Percentiles rank a stretch among this genome's conserved stretches.
These are phyloP conservation scores for Arthroderma sp. DNA, from an alignment of 2,329 filamentous ascomycete genomes.

Conservation along the genomic window DNA sequence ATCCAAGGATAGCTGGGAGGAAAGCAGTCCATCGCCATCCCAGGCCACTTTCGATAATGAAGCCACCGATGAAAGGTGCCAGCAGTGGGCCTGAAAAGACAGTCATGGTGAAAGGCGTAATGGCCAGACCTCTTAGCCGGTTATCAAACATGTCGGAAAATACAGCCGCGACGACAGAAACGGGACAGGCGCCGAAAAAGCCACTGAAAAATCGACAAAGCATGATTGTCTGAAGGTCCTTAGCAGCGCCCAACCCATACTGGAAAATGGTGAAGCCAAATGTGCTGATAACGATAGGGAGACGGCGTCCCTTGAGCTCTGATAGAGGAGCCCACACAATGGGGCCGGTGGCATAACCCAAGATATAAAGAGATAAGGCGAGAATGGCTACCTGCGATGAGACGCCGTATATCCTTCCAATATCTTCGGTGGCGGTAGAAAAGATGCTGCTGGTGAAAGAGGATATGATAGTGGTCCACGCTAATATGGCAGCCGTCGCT, in stretches of 20 bases:
- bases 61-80: constrained; percentile 43
- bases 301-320: constrained; percentile 36
- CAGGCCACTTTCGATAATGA: constrained; percentile 37
- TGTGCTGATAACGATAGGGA: constrained; percentile 36
- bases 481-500: constrained; percentile 16
- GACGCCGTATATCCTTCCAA: constrained; percentile 49
- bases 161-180: constrained; percentile 42
- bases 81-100: constrained; percentile 41
- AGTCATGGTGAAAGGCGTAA: constrained; percentile 39
- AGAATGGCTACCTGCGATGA: constrained; percentile 27
- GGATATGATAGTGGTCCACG: constrained; percentile 40
- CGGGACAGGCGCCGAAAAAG: constrained; percentile 41
- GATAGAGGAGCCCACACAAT: constrained; percentile 41
- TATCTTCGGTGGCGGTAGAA: constrained; percentile 48
- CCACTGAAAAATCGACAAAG: constrained; percentile 41
- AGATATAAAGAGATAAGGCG: constrained; percentile 30
- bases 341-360: constrained; percentile 38
- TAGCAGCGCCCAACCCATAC: constrained; percentile 35
- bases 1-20: constrained; percentile 45
- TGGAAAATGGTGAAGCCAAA: constrained; percentile 41
- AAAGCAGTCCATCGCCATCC: constrained; percentile 46
- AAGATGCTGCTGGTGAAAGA: constrained; percentile 54
- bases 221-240: constrained; percentile 41
- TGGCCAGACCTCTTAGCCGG: constrained; percentile 29
- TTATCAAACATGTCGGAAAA: constrained; percentile 46